phyloP scores from a whole-genome alignment of 1,284 basidiomycete species.

The Melampsora larici-populina region DNA sequence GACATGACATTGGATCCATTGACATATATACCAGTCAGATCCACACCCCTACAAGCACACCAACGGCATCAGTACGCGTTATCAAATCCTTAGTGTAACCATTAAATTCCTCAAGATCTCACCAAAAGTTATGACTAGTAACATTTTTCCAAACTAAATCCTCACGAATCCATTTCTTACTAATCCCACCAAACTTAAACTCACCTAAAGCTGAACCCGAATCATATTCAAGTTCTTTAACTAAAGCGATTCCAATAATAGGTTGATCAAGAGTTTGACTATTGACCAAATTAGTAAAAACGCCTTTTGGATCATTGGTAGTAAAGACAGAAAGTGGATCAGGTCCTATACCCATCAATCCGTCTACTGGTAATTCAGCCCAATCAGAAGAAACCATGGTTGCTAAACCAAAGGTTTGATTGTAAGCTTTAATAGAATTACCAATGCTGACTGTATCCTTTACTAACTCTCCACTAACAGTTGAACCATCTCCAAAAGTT shows the following conservation, averaged over 20 bases:
- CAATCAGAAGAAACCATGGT: constrained; percentile 25
- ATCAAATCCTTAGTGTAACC: not conserved
- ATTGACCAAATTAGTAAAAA: constrained; percentile 24
- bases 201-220: constrained; percentile 2
- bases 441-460: constrained; percentile 11
- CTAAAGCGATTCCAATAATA: constrained; percentile 39
- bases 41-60: constrained; percentile 16
- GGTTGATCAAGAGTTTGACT: constrained; percentile 9
- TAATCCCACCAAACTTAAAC: constrained; percentile 27
- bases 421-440: not conserved
- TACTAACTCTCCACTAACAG: constrained; percentile 13
- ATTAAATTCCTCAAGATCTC: not conserved
- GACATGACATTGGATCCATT: constrained; percentile 26
- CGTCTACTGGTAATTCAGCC: constrained; percentile 23
- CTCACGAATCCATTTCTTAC: constrained; percentile 14
- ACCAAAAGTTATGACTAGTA: constrained; percentile 41
- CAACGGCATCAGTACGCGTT: not conserved
- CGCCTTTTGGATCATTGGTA: constrained; percentile 17
- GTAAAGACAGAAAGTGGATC: constrained; percentile 25
- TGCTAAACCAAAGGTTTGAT: constrained; percentile 34
- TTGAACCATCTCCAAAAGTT: constrained; percentile 21
- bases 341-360: constrained; percentile 27
- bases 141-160: constrained; percentile 38
- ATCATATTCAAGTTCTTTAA: not conserved
- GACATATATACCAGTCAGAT: constrained; percentile 22